Base-by-base conservation (phyloP, 2,329 filamentous ascomycete species). In the Metarhizium robertsii region DNA sequence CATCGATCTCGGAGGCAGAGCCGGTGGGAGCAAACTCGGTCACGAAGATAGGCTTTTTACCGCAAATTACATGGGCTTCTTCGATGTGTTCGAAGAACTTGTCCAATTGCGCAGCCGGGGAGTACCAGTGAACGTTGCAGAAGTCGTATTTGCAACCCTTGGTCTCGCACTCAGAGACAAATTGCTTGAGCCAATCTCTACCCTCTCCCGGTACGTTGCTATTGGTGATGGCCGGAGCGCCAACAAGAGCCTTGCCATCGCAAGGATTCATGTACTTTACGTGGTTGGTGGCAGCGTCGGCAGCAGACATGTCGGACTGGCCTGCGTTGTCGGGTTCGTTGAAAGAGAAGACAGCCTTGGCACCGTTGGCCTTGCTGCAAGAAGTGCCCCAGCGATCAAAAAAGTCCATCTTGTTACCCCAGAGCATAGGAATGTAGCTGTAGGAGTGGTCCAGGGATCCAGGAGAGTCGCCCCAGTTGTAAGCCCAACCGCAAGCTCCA, bases 401-500 rank as follows among this genome's bases (percentile, higher is more conserved):
- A 67, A 79, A 75, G 13, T 70, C 67, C 10, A 64, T 55, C 13
- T 61, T 61, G 54, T 75, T 67, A 53, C 80, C 78, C 84, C 81
- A 88, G 50, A 88, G 79, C 71, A 83, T 87, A 60, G 88, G 87
- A 54, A 87, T 77, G 72, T 76, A 91, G 64, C 78, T 74, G 63
- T 84, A 65, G 52, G 65, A 66, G 20, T 68, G 66, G 53, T 76
- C 65, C 10, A 77, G 71, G 43, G 73, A 71, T 57, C 71, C 68
- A 50, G 73, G 63, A 11, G 59, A 60, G 50, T 77, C 75, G 48
- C 71, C 83, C 86, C 86, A 90, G 79, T 88, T 88, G 77, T 87
- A 87, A 50, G 72, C 78, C 82, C 85, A 89, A 45, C 71, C 69
- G 64, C 81, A 75, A 55, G n/a, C 49, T 25, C 55, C 49, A 8